phyloP scores from a whole-genome alignment of 257 asterid genomes.

The Scutellaria baicalensis region DNA sequence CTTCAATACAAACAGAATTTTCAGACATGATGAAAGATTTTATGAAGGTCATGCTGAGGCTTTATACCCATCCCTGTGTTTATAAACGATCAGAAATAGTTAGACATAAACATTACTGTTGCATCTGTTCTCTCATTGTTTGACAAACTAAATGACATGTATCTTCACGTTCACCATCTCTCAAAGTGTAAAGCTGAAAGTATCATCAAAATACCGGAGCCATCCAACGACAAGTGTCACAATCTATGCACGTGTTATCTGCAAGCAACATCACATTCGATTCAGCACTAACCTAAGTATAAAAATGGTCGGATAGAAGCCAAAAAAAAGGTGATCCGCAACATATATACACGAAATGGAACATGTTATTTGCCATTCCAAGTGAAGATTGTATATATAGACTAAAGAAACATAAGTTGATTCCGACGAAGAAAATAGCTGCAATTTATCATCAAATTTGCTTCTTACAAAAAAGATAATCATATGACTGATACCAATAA shows the following conservation, averaged over 20 bases:
- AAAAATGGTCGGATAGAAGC: neutral
- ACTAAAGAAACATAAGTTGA: neutral
- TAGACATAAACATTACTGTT: neutral
- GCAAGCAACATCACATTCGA: conserved; percentile 18
- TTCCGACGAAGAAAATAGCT: neutral
- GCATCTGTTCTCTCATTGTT: neutral
- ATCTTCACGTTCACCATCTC: conserved; percentile 4
- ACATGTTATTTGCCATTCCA: no score
- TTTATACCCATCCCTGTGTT: neutral
- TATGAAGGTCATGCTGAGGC: neutral
- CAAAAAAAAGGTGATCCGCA: no score
- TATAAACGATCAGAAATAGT: neutral
- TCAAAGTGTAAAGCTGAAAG: conserved; percentile 3
- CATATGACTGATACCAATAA: neutral
- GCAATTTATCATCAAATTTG: neutral
- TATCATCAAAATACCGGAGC: conserved; percentile 47
- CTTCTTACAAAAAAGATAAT: neutral
- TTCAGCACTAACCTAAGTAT: neutral
- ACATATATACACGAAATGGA: no score
- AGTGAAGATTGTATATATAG: neutral
- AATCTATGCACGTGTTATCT: conserved; percentile 61
- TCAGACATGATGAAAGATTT: neutral
- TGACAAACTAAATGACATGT: neutral
- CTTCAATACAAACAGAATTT: no score
- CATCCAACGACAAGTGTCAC: conserved; percentile 75